These are phyloP conservation scores for Malassezia cuniculi DNA, from an alignment of 1,284 basidiomycete species.

Conservation along the genomic window DNA sequence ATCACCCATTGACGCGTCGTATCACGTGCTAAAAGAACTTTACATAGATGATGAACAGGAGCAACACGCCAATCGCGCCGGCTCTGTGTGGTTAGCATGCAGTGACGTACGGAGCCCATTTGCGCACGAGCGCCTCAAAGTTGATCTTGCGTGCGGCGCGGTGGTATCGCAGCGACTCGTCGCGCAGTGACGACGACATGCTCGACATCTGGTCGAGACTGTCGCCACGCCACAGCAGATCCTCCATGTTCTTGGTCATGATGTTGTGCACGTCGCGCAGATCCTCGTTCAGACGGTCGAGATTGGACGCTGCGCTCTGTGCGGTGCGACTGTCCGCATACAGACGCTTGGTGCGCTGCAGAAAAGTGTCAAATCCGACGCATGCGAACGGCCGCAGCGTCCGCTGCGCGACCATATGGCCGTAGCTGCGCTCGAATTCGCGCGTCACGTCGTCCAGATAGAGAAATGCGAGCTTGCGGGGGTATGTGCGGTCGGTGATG, in stretches of 20 bases:
- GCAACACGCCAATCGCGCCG: constrained; percentile 37
- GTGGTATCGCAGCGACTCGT: constrained; percentile 93
- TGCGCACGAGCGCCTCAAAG: constrained; percentile 76
- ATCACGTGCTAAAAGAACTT: constrained; percentile 53
- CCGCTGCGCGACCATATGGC: constrained; percentile 32
- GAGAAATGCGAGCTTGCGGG: constrained; percentile 89
- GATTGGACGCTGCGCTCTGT: constrained; percentile 56
- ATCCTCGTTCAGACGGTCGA: constrained; percentile 87
- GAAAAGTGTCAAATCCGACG: constrained; percentile 59
- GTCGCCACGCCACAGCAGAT: constrained; percentile 91
- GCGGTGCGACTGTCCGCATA: constrained; percentile 88
- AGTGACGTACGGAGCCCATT: constrained; percentile 77
- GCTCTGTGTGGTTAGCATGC: constrained; percentile 14
- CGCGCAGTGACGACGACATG: constrained; percentile 86
- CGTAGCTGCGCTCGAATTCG: constrained; percentile 57
- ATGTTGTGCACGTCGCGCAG: constrained; percentile 93
- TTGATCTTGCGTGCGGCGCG: constrained; percentile 92
- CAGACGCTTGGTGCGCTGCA: constrained; percentile 88
- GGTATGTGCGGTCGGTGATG: constrained; percentile 92
- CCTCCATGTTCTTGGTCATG: constrained; percentile 99
- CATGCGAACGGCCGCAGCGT: constrained; percentile 39
- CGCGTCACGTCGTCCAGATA: constrained; percentile 94
- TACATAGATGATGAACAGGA: constrained; percentile 83
- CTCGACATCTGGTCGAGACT: constrained; percentile 91
- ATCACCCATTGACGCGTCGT: constrained; percentile 2